These are phyloP conservation scores for Cryptococcus sp. DNA, from an alignment of 1,284 basidiomycete species.

Conservation along the genomic window DNA sequence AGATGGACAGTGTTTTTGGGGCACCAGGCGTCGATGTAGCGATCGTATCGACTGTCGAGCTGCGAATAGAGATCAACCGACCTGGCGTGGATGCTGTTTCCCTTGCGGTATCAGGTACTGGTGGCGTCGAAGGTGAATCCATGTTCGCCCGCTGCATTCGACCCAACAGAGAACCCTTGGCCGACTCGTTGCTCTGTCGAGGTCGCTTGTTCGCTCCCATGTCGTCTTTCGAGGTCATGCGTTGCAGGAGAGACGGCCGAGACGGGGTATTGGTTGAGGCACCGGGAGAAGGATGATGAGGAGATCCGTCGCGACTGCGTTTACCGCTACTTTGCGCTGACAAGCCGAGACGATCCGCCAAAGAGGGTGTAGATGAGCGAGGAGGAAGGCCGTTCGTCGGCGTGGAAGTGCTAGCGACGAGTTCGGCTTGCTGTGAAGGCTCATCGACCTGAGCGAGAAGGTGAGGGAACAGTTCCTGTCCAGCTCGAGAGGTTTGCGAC, in stretches of 20 bases:
- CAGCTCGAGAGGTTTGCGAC: too few relatives aligned
- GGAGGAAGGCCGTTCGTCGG: slow-evolving; percentile 62
- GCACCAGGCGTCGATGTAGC: background rate
- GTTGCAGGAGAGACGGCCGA: too few relatives aligned
- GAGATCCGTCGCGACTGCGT: too few relatives aligned
- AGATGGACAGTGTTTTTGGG: background rate
- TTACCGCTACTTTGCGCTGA: background rate
- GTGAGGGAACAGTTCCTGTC: too few relatives aligned
- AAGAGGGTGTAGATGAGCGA: slow-evolving; percentile 66
- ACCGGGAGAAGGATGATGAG: background rate
- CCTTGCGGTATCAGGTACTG: background rate
- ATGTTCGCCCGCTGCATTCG: too few relatives aligned
- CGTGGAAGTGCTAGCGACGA: slow-evolving; percentile 55
- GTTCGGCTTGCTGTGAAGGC: too few relatives aligned
- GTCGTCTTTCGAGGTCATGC: background rate
- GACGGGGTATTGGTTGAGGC: background rate
- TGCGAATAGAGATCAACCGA: background rate
- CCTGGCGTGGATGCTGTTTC: background rate
- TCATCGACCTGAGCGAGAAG: too few relatives aligned
- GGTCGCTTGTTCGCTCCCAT: background rate
- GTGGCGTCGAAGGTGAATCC: background rate
- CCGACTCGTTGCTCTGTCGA: background rate
- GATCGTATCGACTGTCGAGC: background rate
- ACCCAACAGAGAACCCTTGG: background rate
- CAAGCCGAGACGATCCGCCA: slow-evolving; percentile 44